Evolutionary conservation across 106 monocot species (phyloP).

Genomic region (Gastrodia elata): DNA sequence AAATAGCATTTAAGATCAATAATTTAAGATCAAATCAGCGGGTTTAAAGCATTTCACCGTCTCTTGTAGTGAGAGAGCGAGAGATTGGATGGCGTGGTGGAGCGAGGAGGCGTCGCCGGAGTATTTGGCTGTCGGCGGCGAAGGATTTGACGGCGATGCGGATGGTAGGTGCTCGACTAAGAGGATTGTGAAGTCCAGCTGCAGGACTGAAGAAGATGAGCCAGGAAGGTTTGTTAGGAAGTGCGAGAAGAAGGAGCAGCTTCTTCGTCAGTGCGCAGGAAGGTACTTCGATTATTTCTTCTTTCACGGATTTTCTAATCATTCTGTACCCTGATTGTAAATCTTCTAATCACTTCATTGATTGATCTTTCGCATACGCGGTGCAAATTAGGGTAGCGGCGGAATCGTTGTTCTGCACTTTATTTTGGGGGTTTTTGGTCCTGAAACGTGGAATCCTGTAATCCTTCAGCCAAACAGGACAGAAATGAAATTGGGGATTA

Average conservation of each 20-base stretch:
- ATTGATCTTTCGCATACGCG: background rate
- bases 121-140: background rate
- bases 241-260: constrained; percentile 23
- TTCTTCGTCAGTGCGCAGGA: constrained; percentile 15
- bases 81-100: constrained; percentile 1
- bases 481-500: too few relatives aligned
- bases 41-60: too few relatives aligned
- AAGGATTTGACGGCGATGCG: background rate
- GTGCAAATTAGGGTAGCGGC: too few relatives aligned
- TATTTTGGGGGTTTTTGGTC: too few relatives aligned
- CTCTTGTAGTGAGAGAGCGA: background rate
- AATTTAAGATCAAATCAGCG: too few relatives aligned
- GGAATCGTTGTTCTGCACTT: too few relatives aligned
- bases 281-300: constrained; percentile 8
- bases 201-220: constrained; percentile 24
- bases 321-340: background rate
- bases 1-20: too few relatives aligned
- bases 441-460: too few relatives aligned
- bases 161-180: constrained; percentile 13
- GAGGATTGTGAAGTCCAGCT: constrained; percentile 23
- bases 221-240: constrained; percentile 20
- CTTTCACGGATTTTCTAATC: background rate
- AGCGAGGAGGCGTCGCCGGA: background rate
- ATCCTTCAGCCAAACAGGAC: too few relatives aligned
- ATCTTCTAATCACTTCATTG: background rate